Conservation (phyloP, 1,284 basidiomycete species). For the Limonomyces culmigenus region DNA sequence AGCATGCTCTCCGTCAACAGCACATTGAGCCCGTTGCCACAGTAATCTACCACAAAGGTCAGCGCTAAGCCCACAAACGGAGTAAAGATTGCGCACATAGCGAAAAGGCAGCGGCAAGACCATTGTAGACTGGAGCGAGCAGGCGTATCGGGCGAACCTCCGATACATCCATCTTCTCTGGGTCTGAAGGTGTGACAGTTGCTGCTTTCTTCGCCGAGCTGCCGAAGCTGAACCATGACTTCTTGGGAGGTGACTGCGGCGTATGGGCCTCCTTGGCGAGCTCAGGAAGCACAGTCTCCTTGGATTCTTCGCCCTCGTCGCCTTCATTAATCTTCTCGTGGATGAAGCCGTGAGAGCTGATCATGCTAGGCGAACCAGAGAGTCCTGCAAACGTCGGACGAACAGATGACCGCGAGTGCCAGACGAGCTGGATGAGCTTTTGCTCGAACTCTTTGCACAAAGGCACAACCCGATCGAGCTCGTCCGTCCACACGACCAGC, state of each 20-base stretch:
- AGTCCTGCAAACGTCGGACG: no score
- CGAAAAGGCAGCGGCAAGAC: slow-evolving; percentile 47
- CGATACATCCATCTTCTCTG: no score
- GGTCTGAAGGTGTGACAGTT: no score
- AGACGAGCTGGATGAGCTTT: slow-evolving; percentile 68
- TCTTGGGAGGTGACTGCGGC: not conserved
- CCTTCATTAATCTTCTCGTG: slow-evolving; percentile 18
- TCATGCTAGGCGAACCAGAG: slow-evolving; percentile 31
- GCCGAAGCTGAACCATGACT: not conserved
- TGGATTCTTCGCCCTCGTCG: slow-evolving; percentile 8
- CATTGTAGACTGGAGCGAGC: slow-evolving; percentile 67
- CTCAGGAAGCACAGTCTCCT: slow-evolving; percentile 2
- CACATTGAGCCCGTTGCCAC: no score
- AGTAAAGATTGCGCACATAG: slow-evolving; percentile 42
- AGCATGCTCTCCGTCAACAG: no score
- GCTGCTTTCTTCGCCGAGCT: not conserved
- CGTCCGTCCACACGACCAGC: slow-evolving; percentile 63
- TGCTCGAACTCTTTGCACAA: slow-evolving; percentile 52
- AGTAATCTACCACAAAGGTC: no score
- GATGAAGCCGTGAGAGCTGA: slow-evolving; percentile 34
- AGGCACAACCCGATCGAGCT: slow-evolving; percentile 52
- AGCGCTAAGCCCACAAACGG: not conserved
- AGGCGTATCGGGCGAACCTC: slow-evolving; percentile 46
- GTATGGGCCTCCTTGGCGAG: slow-evolving; percentile 9
- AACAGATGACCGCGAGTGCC: slow-evolving; percentile 35